Evolutionary conservation across 257 asterid genomes (phyloP).

Genomic region (Solanum pinnatisectum): DNA sequence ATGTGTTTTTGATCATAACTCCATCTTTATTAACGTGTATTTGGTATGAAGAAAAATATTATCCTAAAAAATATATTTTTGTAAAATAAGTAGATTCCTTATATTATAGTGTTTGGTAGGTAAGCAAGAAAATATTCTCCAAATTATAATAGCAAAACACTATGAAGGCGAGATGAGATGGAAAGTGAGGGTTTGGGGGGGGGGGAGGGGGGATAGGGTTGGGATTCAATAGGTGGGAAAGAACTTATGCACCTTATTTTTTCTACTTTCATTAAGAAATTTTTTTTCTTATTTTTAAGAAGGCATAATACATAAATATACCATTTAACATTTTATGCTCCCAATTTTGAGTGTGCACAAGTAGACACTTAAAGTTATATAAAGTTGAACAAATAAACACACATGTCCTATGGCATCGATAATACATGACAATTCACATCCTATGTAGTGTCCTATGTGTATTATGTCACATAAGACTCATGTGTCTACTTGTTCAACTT

Average conservation of each 20-base stretch:
- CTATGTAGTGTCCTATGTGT: too few species aligned
- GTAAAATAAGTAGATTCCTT: too few species aligned
- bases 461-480: too few species aligned
- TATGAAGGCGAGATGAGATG: background rate
- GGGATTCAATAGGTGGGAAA: background rate
- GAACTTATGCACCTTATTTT: background rate
- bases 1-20: background rate
- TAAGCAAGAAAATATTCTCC: background rate
- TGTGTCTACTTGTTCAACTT: too few species aligned
- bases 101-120: background rate
- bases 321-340: too few species aligned
- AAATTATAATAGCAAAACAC: background rate
- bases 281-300: background rate
- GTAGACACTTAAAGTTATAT: too few species aligned
- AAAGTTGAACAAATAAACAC: too few species aligned
- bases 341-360: too few species aligned
- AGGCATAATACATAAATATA: too few species aligned
- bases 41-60: background rate
- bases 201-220: background rate
- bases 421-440: too few species aligned
- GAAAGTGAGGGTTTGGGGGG: background rate
- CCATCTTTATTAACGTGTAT: background rate
- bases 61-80: background rate
- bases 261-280: background rate
- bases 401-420: too few species aligned